phyloP scores from a whole-genome alignment of 768 basidiomycete species.

The Gymnopilus junonius region DNA sequence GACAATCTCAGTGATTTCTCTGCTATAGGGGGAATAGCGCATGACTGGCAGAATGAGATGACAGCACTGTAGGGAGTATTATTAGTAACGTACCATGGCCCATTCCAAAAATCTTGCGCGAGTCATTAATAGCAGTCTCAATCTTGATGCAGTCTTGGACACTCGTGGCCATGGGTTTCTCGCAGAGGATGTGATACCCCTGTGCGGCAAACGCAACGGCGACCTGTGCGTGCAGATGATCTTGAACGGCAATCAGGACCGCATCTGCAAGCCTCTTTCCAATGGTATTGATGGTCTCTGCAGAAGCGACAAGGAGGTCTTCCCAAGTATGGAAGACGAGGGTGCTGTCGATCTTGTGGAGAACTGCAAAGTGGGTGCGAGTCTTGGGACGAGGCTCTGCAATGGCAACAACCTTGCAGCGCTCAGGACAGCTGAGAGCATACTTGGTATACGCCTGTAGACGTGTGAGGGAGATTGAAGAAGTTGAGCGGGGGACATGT shows the following conservation, averaged over 20 bases:
- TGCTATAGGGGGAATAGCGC: constrained; percentile 85
- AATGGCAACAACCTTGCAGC: constrained; percentile 81
- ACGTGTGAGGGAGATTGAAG: background rate
- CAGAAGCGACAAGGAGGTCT: constrained; percentile 70
- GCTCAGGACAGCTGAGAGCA: constrained; percentile 59
- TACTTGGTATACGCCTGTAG: constrained; percentile 66
- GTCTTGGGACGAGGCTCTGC: constrained; percentile 82
- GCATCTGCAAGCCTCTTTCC: constrained; percentile 83
- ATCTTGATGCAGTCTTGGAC: constrained; percentile 76
- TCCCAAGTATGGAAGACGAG: constrained; percentile 76
- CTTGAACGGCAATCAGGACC: constrained; percentile 80
- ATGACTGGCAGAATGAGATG: constrained; percentile 54
- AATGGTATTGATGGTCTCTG: constrained; percentile 61
- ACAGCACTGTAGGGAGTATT: background rate
- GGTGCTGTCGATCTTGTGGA: constrained; percentile 64
- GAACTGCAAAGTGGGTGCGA: constrained; percentile 56
- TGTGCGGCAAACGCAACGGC: constrained; percentile 76
- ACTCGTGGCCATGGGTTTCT: constrained; percentile 90
- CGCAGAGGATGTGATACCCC: constrained; percentile 89
- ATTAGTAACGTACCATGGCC: constrained; percentile 71
- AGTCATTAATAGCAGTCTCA: constrained; percentile 69
- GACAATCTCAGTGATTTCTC: constrained; percentile 70
- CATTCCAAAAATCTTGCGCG: constrained; percentile 81
- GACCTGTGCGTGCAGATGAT: constrained; percentile 77
- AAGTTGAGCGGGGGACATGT: background rate